Evolutionary conservation across 2,329 filamentous ascomycete species (phyloP).

Genomic region (Alternaria sp.): DNA sequence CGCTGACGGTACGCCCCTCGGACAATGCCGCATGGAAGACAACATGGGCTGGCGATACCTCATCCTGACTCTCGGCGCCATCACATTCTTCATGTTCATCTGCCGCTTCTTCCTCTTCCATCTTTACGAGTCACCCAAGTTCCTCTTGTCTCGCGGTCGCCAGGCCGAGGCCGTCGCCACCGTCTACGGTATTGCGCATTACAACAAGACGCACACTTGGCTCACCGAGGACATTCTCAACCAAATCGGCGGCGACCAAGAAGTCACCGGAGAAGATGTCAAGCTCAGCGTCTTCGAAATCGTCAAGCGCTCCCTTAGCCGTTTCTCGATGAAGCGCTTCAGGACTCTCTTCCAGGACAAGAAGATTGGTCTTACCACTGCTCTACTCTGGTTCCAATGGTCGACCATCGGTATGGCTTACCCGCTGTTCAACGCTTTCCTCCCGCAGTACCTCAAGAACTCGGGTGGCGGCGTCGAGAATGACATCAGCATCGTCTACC

Average conservation of each 20-base stretch:
- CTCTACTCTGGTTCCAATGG: conserved; percentile 78
- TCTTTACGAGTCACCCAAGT: conserved; percentile 86
- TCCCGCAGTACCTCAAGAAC: conserved; percentile 82
- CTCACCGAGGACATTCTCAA: conserved; percentile 74
- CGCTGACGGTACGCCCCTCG: conserved; percentile 14
- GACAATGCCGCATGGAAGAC: conserved; percentile 57
- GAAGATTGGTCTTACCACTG: conserved; percentile 57
- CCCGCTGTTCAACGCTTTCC: conserved; percentile 86
- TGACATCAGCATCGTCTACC: conserved; percentile 63
- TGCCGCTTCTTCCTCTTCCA: conserved; percentile 81
- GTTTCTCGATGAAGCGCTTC: conserved; percentile 72
- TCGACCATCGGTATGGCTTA: conserved; percentile 84
- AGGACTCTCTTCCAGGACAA: conserved; percentile 65
- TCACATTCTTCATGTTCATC: conserved; percentile 79
- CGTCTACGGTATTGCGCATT: conserved; percentile 76
- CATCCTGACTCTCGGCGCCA: conserved; percentile 71
- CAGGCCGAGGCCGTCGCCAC: conserved; percentile 81
- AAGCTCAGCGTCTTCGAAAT: conserved; percentile 57
- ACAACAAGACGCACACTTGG: conserved; percentile 61
- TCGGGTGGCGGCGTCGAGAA: conserved; percentile 49
- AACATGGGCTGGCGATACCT: conserved; percentile 79
- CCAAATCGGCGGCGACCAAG: conserved; percentile 57
- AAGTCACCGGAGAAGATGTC: conserved; percentile 43
- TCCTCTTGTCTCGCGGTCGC: conserved; percentile 75
- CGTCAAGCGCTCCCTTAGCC: conserved; percentile 65